Evolutionary conservation across 192 early-diverging fungal species (phyloP), one percentile per base, ranked within the genome.

Genomic region (Phycomyces blakesleeanus): DNA sequence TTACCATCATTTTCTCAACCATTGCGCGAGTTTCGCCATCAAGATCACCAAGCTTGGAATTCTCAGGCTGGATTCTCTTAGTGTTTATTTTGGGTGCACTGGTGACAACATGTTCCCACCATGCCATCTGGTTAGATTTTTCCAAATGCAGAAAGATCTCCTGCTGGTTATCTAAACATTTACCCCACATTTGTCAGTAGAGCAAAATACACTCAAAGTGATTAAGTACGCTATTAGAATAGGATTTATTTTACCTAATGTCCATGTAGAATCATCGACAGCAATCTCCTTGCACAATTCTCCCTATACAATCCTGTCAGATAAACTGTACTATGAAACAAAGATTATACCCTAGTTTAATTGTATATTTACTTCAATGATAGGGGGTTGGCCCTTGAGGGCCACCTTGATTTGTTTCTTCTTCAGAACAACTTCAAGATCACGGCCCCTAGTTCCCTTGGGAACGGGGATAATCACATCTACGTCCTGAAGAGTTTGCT

Each of bases 1-100:
- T 55, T 78, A 92, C 92, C 92, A 95, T 93, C 93, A 95, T 95
- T 71, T 95, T 95, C 64, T 95, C 93, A 29, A 95, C 91, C 93
- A 96, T 96, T 34, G 81, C 81, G 16, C 93, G 67, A 1, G 93
- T 96, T 58, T 96, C 93, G 27, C 91, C 91, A 67, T 96, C 93
- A 61, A 96, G 65, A 67, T 96, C 93, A 25, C 74, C 64, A 52
- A 96, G 72, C 53, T 92, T 91, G 0, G 90, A 92, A 72, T 96
- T 96, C 69, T 96, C 93, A 4, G 93, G 93, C 63, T 86, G 76
- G 63, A 96, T 92, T 63, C 88, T 89, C 44, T 89, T 85, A n/a
- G 91, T 93, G 52, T 96, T 89, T 41, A 96, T 90, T n/a, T 78
- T 79, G 21, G 91, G 89, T 59, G 89, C 88, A 41, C 85, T 80